Base-by-base conservation (phyloP, 2,329 filamentous ascomycete species). In the Ophiosphaerella korrae region DNA sequence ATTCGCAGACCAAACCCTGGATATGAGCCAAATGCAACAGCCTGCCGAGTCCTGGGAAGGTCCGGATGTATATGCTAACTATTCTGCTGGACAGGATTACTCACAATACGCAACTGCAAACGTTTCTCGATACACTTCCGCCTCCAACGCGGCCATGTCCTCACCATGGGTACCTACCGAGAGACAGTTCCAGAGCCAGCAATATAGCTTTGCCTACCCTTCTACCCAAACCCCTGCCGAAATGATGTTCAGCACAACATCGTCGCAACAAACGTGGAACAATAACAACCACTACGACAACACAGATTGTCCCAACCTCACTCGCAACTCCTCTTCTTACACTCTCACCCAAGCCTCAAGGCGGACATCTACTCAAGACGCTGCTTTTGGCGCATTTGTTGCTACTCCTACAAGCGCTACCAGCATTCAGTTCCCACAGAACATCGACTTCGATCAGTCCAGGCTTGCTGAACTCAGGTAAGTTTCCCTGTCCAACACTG, bases 1-100 rank as follows among this genome's bases (percentile, higher is more conserved):
- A 26, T 74, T 71, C 53, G 51, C 64, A 9, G 69, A 66, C 32
- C 57, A 60, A 12, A 59, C 63, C 42, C 52, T 68, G 46, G 69
- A 74, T 33, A 64, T 74, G 59, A 66, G 58, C 63, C 69, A 71
- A 12, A 57, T 73, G 52, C 62, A 65, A 43, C 64, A 67, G 39
- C 59, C 70, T 42, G 39, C 64, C 40, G 68, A 60, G 58, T 50
- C 68, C 43, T 63, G 66, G 59, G 70, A 74, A 21, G 40, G 63
- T 44, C 65, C 67, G 57, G 66, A 69, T 57, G 57, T 62, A 34
- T 74, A 66, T 68, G 63, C 70, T 73, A 74, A 74, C 64, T 67
- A 65, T 60, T 60, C 70, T 58, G 53, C 68, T 57, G 69, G 62
- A 57, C 72, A 75, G 70, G 68, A 71, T 32, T 72, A 60, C 36